A percentile compares a stretch with the other conserved stretches of the same genome.
phyloP scores from a whole-genome alignment of 2,329 filamentous ascomycete species.

The Fusarium sp. region DNA sequence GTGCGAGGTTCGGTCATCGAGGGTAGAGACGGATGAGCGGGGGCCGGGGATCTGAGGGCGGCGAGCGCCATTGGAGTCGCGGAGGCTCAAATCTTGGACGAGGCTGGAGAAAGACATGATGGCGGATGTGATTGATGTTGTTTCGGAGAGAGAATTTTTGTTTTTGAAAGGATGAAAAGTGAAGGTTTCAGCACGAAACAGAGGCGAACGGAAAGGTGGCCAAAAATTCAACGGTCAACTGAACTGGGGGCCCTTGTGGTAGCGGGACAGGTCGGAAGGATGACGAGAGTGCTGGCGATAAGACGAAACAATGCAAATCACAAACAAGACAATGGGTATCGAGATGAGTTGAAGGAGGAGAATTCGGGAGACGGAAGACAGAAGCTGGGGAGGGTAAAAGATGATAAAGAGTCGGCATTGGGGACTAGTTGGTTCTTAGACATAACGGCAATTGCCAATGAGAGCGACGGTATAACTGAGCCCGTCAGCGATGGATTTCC shows the following conservation, averaged over 20 bases:
- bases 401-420: conserved; percentile 10
- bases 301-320: conserved; percentile 9
- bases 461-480: conserved; percentile 37
- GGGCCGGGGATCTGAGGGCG: conserved; percentile 55
- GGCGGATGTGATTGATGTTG: conserved; percentile 18
- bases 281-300: neutral
- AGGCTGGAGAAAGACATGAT: conserved; percentile 76
- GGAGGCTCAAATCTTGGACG: conserved; percentile 72
- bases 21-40: conserved; percentile 63
- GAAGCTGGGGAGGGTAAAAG: conserved; percentile 1
- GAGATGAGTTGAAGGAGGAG: neutral
- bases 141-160: conserved; percentile 5
- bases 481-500: conserved; percentile 30
- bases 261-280: conserved; percentile 37
- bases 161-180: conserved; percentile 7
- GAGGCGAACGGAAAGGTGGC: conserved; percentile 29
- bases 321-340: conserved; percentile 13
- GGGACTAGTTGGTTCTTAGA: neutral
- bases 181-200: conserved; percentile 6
- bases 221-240: conserved; percentile 31
- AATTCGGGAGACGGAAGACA: neutral
- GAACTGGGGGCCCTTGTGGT: conserved; percentile 23
- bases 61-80: conserved; percentile 62
- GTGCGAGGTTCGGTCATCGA: conserved; percentile 70
- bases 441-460: conserved; percentile 39